Conservation (phyloP, 257 asterid genomes). For the Rubia yunnanensis region DNA sequence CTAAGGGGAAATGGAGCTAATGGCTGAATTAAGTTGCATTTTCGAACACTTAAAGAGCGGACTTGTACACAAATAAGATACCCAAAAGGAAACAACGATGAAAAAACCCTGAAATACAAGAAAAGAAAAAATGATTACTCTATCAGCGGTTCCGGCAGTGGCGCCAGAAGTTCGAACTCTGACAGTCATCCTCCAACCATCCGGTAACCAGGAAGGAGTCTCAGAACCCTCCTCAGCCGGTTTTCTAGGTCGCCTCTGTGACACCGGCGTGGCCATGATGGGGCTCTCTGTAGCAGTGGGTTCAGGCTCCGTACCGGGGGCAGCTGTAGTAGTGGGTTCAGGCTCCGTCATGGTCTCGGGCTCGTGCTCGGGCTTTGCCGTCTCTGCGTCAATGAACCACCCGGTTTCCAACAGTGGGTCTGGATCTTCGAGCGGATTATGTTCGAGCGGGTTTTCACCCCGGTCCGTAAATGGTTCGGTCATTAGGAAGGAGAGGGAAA, state of each 20-base stretch:
- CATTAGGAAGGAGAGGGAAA: conserved; percentile 1
- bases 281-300: neutral
- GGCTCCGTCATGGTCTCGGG: neutral
- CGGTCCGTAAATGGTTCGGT: neutral
- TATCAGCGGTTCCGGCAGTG: conserved; percentile 28
- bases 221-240: conserved; percentile 17
- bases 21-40: neutral
- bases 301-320: neutral
- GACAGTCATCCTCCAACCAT: conserved; percentile 25
- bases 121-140: conserved; percentile 11
- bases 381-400: conserved; percentile 15
- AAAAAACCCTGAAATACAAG: neutral
- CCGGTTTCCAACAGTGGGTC: conserved; percentile 28
- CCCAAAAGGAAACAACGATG: neutral
- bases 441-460: neutral
- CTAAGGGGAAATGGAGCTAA: too few species aligned
- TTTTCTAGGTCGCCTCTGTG: conserved; percentile 10
- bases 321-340: neutral
- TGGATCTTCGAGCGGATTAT: conserved; percentile 9
- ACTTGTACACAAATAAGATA: neutral
- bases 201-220: conserved; percentile 30
- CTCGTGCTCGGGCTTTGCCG: neutral
- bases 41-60: neutral
- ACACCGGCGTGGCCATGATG: conserved; percentile 11
- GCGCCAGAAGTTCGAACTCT: conserved; percentile 32